These are phyloP conservation scores for Myxozyma melibiosi DNA, from an alignment of 805 yeast genomes.

Conservation along the genomic window DNA sequence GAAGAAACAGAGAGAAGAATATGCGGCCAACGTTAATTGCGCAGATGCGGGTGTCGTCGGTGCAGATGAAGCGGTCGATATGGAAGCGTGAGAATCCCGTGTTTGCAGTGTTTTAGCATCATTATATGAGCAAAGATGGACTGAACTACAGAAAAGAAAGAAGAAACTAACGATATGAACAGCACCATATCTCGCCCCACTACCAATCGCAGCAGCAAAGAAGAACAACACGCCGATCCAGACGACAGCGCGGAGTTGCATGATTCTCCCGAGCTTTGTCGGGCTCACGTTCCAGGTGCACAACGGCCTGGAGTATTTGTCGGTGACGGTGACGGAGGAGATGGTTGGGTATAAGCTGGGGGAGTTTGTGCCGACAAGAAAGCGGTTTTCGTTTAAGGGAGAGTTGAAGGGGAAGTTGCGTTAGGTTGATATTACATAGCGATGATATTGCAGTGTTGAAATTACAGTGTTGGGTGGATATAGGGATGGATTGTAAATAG, in stretches of 20 bases:
- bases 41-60: slow-evolving; percentile 42
- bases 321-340: slow-evolving; percentile 82
- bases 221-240: slow-evolving; percentile 82
- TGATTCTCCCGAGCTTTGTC: slow-evolving; percentile 92
- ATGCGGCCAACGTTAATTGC: slow-evolving; percentile 5
- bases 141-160: neutral
- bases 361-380: slow-evolving; percentile 92
- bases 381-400: slow-evolving; percentile 73
- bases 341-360: slow-evolving; percentile 97
- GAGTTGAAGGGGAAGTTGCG: slow-evolving; percentile 1
- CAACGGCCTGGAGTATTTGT: slow-evolving; percentile 92
- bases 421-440: neutral
- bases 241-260: slow-evolving; percentile 94
- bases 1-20: neutral
- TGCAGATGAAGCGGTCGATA: slow-evolving; percentile 45
- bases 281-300: slow-evolving; percentile 94
- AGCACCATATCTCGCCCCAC: slow-evolving; percentile 92
- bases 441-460: neutral
- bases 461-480: no score
- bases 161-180: neutral
- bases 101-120: neutral
- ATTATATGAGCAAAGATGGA: neutral
- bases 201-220: slow-evolving; percentile 86
- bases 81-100: no score
- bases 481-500: no score